These are phyloP conservation scores for Lipomyces yamanashiensis DNA, from an alignment of 805 yeast genomes.

Conservation along the genomic window DNA sequence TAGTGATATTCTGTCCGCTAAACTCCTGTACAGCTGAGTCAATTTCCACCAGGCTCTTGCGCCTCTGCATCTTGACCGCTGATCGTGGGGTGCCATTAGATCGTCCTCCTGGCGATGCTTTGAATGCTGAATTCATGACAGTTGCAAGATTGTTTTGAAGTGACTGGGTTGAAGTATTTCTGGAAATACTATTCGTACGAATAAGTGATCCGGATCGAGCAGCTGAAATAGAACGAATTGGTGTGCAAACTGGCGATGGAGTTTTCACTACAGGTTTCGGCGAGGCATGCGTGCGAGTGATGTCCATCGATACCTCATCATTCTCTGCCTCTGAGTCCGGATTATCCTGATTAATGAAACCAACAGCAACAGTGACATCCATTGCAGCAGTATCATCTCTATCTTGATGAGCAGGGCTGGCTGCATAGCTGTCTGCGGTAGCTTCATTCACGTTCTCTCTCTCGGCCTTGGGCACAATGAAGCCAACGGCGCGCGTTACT, in stretches of 20 bases:
- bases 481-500: constrained; percentile 27
- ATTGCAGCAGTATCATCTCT: constrained; percentile 18
- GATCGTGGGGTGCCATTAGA: constrained; percentile 19
- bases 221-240: not conserved
- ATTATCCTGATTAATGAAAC: constrained; percentile 1
- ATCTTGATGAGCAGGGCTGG: not conserved
- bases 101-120: not conserved
- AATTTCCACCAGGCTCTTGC: constrained; percentile 27
- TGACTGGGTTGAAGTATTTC: constrained; percentile 1
- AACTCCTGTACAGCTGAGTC: constrained; percentile 10
- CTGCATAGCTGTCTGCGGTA: not conserved
- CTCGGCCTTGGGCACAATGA: constrained; percentile 3
- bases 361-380: constrained; percentile 33
- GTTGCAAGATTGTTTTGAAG: constrained; percentile 3
- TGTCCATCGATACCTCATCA: not conserved
- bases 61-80: constrained; percentile 3
- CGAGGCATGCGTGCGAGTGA: not conserved
- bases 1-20: constrained; percentile 21
- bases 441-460: constrained; percentile 8
- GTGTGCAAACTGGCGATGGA: not conserved
- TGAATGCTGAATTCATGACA: not conserved
- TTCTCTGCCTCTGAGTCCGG: not conserved
- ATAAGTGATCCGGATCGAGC: constrained; percentile 3
- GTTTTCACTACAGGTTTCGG: not conserved
- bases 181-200: not conserved